A percentile compares a stretch with the other conserved stretches of the same genome.
Evolutionary conservation across 176 grass and related monocot species (phyloP).

Genomic region (Otatea glauca): DNA sequence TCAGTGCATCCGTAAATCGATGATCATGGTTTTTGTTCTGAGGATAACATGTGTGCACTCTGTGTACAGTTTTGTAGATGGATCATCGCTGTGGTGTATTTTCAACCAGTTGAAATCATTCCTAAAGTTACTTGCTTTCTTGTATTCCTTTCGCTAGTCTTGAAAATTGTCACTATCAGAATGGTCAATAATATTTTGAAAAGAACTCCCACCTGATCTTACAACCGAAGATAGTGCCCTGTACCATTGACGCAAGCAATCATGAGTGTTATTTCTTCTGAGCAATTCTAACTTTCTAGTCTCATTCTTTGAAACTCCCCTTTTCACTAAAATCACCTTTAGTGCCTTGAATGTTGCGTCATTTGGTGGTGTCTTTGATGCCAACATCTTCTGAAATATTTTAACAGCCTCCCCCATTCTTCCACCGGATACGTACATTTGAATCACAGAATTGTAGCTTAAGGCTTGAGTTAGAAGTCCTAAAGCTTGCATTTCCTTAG

Average conservation of each 20-base stretch:
- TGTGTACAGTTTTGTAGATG: constrained; percentile 12
- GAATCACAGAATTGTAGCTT: constrained; percentile 69
- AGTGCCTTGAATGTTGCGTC: constrained; percentile 81
- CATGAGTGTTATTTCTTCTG: constrained; percentile 49
- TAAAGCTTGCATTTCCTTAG: constrained; percentile 81
- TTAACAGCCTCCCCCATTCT: constrained; percentile 63
- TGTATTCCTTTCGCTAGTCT: constrained; percentile 23
- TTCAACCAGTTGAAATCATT: constrained; percentile 42
- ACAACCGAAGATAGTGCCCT: constrained; percentile 49
- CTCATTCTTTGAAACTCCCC: constrained; percentile 53
- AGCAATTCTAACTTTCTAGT: constrained; percentile 63
- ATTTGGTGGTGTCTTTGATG: constrained; percentile 59
- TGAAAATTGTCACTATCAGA: constrained; percentile 14
- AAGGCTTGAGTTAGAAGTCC: constrained; percentile 63
- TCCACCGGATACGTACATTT: constrained; percentile 62
- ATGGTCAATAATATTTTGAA: constrained; percentile 35
- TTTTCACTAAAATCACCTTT: constrained; percentile 62
- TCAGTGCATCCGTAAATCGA: background rate
- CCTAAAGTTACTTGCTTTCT: constrained; percentile 27
- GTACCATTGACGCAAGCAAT: constrained; percentile 71
- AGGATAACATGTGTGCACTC: background rate
- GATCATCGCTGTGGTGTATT: background rate
- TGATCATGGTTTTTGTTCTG: constrained; percentile 5
- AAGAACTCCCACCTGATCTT: constrained; percentile 39
- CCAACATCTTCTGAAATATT: constrained; percentile 80